A percentile compares a stretch with the other conserved stretches of the same genome.
These are phyloP conservation scores for Cyanodermella asteris DNA, from an alignment of 2,329 filamentous ascomycete species.

Conservation along the genomic window DNA sequence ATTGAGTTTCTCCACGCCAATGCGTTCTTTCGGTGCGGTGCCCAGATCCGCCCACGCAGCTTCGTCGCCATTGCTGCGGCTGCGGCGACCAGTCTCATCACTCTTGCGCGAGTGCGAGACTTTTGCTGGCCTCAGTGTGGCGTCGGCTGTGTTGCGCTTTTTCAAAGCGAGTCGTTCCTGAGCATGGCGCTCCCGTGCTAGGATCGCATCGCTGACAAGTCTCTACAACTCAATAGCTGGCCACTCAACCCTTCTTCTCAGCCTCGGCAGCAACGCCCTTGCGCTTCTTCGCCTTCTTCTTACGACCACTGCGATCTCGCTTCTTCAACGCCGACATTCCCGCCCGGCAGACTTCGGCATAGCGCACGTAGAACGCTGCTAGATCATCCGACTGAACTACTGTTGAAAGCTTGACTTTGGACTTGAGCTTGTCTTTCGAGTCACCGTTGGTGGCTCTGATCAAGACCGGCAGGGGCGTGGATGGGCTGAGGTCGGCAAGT, in stretches of 20 bases:
- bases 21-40: too few species aligned
- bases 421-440: conserved; percentile 28
- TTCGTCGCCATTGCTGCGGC: too few species aligned
- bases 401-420: conserved; percentile 58
- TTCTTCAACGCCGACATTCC: conserved; percentile 86
- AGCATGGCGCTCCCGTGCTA: too few species aligned
- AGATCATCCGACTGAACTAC: conserved; percentile 55
- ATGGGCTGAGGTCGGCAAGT: conserved; percentile 36
- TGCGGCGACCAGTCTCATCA: too few species aligned
- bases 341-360: conserved; percentile 76
- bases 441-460: conserved; percentile 64
- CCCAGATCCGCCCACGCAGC: too few species aligned
- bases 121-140: too few species aligned
- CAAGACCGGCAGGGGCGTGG: conserved; percentile 46
- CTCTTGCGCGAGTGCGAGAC: too few species aligned
- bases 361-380: conserved; percentile 60
- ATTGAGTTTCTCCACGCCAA: too few species aligned
- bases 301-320: conserved; percentile 69
- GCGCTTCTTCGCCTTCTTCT: conserved; percentile 51
- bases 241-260: conserved; percentile 5
- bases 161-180: too few species aligned
- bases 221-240: too few species aligned
- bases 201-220: too few species aligned
- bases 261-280: conserved; percentile 21
- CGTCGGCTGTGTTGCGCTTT: too few species aligned